phyloP scores from a whole-genome alignment of 257 asterid genomes.

The Solanum rostratum region DNA sequence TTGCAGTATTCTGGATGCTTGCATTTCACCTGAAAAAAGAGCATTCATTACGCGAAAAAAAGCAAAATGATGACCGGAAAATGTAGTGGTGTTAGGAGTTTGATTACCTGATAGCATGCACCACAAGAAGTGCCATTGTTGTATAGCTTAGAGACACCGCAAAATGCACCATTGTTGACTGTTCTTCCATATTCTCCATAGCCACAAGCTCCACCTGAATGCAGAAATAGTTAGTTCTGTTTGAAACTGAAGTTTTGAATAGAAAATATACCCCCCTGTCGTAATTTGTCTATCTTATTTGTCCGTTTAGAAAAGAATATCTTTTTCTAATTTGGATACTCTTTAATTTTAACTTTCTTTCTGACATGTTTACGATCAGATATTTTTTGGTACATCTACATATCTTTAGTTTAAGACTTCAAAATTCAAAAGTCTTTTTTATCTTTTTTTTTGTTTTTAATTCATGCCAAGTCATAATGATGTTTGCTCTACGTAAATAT shows the following conservation, averaged over 20 bases:
- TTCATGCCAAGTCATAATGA: too few species aligned
- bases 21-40: slow-evolving; percentile 14
- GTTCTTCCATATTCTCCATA: slow-evolving; percentile 19
- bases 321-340: too few species aligned
- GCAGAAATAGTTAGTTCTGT: background rate
- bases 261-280: too few species aligned
- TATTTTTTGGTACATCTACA: too few species aligned
- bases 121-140: slow-evolving; percentile 13
- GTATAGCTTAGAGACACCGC: slow-evolving; percentile 9
- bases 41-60: background rate
- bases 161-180: slow-evolving; percentile 4
- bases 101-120: slow-evolving; percentile 17
- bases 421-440: too few species aligned
- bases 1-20: slow-evolving; percentile 5
- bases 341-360: too few species aligned
- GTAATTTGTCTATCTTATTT: too few species aligned
- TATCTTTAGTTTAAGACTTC: too few species aligned
- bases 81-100: background rate
- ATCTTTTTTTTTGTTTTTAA: too few species aligned
- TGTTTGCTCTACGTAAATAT: background rate
- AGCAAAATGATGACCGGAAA: background rate
- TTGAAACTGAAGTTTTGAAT: too few species aligned
- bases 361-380: too few species aligned
- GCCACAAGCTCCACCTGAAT: slow-evolving; percentile 24
- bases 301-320: too few species aligned